These are phyloP conservation scores for Penicillium frequentans DNA, from an alignment of 2,329 filamentous ascomycete species.

Conservation along the genomic window DNA sequence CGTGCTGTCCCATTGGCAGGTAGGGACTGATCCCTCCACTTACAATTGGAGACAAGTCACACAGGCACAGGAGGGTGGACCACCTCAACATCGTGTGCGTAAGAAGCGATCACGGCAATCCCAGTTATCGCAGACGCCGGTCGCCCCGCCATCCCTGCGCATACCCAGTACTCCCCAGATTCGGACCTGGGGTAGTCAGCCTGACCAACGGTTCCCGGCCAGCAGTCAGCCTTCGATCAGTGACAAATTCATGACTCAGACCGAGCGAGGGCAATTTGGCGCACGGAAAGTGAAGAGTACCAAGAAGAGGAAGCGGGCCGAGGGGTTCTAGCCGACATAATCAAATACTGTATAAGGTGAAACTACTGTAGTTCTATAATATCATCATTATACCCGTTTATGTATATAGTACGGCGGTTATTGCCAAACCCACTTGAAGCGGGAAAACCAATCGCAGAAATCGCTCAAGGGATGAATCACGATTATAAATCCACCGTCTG, in stretches of 20 bases:
- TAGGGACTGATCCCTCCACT: constrained; percentile 30
- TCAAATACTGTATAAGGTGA: not conserved
- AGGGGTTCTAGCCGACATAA: constrained; percentile 37
- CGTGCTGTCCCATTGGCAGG: constrained; percentile 39
- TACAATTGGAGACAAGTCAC: constrained; percentile 36
- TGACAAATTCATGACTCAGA: constrained; percentile 41
- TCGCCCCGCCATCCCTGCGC: constrained; percentile 16
- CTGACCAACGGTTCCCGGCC: constrained; percentile 22
- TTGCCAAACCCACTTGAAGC: not conserved
- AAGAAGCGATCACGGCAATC: constrained; percentile 25
- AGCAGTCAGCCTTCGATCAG: constrained; percentile 39
- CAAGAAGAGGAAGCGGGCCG: constrained; percentile 44
- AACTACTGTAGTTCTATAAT: not conserved
- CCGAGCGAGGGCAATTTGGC: constrained; percentile 41
- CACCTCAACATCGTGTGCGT: constrained; percentile 23
- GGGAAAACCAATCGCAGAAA: constrained; percentile 17
- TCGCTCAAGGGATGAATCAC: constrained; percentile 15
- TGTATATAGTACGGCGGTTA: not conserved
- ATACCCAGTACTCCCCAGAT: constrained; percentile 26
- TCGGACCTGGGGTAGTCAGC: constrained; percentile 36
- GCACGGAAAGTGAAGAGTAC: constrained; percentile 32
- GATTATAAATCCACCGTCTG: not conserved
- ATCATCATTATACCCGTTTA: not conserved
- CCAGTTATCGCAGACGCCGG: not conserved
- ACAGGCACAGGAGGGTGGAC: constrained; percentile 17